Percentiles rank a stretch among this genome's conserved stretches.
These are phyloP conservation scores for Aspergillus niger DNA, from an alignment of 2,329 filamentous ascomycete species.

Conservation along the genomic window DNA sequence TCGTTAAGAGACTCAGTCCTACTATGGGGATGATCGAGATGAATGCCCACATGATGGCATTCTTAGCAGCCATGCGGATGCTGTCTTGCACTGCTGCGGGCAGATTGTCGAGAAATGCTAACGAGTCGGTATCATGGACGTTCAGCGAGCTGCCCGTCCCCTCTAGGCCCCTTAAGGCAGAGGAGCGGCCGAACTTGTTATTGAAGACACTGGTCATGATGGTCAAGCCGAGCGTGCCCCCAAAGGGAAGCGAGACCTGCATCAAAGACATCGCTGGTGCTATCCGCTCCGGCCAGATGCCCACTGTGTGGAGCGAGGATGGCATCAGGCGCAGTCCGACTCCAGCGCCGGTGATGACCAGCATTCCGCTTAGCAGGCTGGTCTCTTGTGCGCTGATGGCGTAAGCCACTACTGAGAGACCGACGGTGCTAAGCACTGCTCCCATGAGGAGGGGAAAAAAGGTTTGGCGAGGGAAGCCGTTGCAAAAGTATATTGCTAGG, in stretches of 20 bases:
- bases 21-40: conserved; percentile 64
- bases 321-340: conserved; percentile 68
- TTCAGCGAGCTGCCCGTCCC: conserved; percentile 31
- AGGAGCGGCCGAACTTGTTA: conserved; percentile 50
- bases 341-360: conserved; percentile 64
- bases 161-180: conserved; percentile 32
- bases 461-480: conserved; percentile 63
- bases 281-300: conserved; percentile 60
- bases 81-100: conserved; percentile 37
- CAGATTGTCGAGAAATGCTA: conserved; percentile 41
- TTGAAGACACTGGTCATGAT: conserved; percentile 71
- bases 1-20: conserved; percentile 49
- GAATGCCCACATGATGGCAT: conserved; percentile 67
- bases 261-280: conserved; percentile 63
- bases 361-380: conserved; percentile 63
- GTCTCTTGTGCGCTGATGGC: conserved; percentile 55
- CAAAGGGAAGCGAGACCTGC: conserved; percentile 62
- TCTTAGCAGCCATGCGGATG: conserved; percentile 50
- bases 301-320: conserved; percentile 63
- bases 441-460: conserved; percentile 61
- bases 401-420: conserved; percentile 60
- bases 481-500: conserved; percentile 61
- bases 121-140: conserved; percentile 38
- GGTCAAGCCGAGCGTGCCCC: conserved; percentile 65
- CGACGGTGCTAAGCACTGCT: conserved; percentile 58